Base-by-base conservation (phyloP, 2,329 filamentous ascomycete species). In the Stachybotrys chartarum region DNA sequence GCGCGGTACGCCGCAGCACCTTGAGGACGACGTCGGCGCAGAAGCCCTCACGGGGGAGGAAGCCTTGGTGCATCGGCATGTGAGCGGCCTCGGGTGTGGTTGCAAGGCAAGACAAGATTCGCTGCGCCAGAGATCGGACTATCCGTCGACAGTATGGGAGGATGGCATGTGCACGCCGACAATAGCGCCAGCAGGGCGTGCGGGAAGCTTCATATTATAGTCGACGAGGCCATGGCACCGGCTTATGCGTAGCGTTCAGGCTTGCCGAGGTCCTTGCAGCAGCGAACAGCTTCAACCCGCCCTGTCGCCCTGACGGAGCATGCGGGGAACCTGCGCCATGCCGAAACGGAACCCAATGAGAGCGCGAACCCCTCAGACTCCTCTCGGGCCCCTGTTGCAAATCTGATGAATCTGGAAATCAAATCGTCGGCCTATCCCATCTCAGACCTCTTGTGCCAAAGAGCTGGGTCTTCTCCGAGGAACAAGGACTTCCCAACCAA, bases 11-110 rank as follows among this genome's bases (percentile, higher is more conserved):
- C 59, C 80, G 78, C 60, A 90, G 65, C 46, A 87, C 64, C 45
- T 76, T 75, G 42, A 79, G 70, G 57, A 88, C 59, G 12, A 84
- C 81, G 64, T 89, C 86, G 57, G 75, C 75, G 42, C 78, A 82
- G 64, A 88, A 78, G 50, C 79, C 80, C 70, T 83, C 80, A 57
- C 80, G 78, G 17, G 80, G 80, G 35, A 82, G 67, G 60, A 79
- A 69, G 58, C 79, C 78, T 54, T 76, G 75, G 67, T 80, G 77
- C 63, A 81, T 66, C 10, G 70, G 67, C 70, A 72, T 70, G 45
- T 61, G 58, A 54, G 30, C 35, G 8, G 35, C 10, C 5, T 42
- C 10, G 14, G 35, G 35, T 42, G 10, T 42, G 10, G 3, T 42
- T 42, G 35, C 35, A 42, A 14, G 35, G 3, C 14, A 24, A 24